Base-by-base conservation (phyloP, 2,329 filamentous ascomycete genomes). In the Ascochyta koolunga region DNA sequence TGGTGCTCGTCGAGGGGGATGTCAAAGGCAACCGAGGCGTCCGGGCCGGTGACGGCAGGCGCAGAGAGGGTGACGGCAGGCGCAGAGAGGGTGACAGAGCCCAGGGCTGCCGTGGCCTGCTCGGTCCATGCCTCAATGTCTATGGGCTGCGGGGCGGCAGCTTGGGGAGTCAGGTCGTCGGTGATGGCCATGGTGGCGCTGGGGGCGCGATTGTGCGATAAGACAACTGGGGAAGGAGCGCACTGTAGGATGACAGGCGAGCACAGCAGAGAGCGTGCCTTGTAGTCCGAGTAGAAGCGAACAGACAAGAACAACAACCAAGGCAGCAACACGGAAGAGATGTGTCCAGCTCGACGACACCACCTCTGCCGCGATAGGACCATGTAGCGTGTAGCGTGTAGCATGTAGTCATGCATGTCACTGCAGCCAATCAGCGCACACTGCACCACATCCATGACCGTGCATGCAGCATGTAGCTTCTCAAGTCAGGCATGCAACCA, bases 1-100 rank as follows among this genome's bases (percentile, higher is more conserved):
- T 73, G 69, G 61, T 86, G 61, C 33, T 64, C 84, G 72, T 96
- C 90, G 47, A 96, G 84, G 2, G 90, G 87, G 61, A 96, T 95
- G 42, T 87, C 81, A 47, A 96, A 81, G 4, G 86, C 81, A 24
- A 83, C 81, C 39, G 85, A 83, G 2, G 84, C 84, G 48, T 86
- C 86, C 42, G 81, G 72, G n/a, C n/a, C n/a, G n/a, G n/a, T n/a
- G n/a, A 67, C 63, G 7, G 64, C 60, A 13, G 69, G 62, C 4
- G 70, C 58, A 29, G 76, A 70, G 55, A 80, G 72, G 33, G 74
- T 66, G 8, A 67, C 63, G 7, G 64, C 60, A 13, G 69, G 62
- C 4, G 70, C 58, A 29, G 76, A 70, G 55, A 80, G 72, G 33
- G 74, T 66, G 8, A 79, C 70, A 24, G 74, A 68, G 50, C 68